Base-by-base conservation (phyloP, 306 rosid genomes). In the Senna siamea region DNA sequence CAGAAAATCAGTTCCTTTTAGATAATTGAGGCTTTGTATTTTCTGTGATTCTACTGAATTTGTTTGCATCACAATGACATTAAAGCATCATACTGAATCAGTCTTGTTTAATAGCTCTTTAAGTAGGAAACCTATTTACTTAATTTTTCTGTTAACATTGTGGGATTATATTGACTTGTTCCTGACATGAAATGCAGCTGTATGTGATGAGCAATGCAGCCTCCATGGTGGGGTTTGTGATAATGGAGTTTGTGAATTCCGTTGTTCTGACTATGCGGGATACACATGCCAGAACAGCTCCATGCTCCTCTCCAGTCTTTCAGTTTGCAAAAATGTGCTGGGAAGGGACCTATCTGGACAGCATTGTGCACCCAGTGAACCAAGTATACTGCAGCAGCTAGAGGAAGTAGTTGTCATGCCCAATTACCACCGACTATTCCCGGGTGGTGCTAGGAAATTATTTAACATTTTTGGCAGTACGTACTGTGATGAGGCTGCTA, bases 151-250 rank as follows among this genome's bases (percentile, higher is more conserved):
- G 32, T 34, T 44, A 41, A 56, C 43, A 70, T 65, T 11, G 53
- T 64, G 35, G 50, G 66, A 53, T 75, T 59, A 26, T 26, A 34
- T 72, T 79, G 40, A 76, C 23, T 40, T 64, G 28, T 55, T 35
- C 66, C 18, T 62, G 34, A 2, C 73, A 74, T 80, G 75, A 59
- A 63, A 46, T 79, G 84, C 96, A 93, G 98, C 94, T 70, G 87
- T 91, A 62, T 93, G 98, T 69, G 98, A 93, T 62, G 97, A 91
- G 78, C 98, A 93, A 82, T 93, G 98, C 85, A 93, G 98, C 80
- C 96, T 93, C 64, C 97, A 93, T 71, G 98, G 98, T 3, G 98
- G 98, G 72, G 98, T 93, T 69, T 93, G 97, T 82, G 98, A 93
- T 80, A 86, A 93, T 78, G 98, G 98, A 54, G 86, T 91, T 69